phyloP scores from a whole-genome alignment of 1,139 yeast genomes.

The Magnusiomyces sp. region DNA sequence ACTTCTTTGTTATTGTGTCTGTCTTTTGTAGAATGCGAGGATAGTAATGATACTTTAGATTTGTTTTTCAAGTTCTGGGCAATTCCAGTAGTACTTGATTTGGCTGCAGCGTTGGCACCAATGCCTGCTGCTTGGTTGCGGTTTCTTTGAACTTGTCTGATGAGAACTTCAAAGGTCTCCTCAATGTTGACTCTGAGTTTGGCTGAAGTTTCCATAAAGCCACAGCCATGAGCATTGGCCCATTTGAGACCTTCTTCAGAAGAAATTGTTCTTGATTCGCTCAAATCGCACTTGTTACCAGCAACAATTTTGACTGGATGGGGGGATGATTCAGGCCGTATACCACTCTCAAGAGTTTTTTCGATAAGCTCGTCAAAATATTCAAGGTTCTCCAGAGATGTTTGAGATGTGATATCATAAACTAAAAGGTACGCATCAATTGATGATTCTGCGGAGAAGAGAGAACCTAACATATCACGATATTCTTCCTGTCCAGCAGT shows the following conservation, averaged over 20 bases:
- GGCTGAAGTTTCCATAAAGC: constrained; percentile 84
- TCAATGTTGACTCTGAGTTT: constrained; percentile 85
- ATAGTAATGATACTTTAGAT: too few relatives aligned
- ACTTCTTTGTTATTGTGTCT: too few relatives aligned
- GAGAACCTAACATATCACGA: constrained; percentile 45
- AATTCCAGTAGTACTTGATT: too few relatives aligned
- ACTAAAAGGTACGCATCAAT: constrained; percentile 88
- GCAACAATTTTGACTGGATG: constrained; percentile 30
- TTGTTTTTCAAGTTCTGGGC: too few relatives aligned
- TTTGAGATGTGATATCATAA: constrained; percentile 75
- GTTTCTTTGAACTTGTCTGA: constrained; percentile 55
- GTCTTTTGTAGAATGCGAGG: too few relatives aligned
- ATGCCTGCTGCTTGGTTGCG: constrained; percentile 33
- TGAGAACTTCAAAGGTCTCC: constrained; percentile 68
- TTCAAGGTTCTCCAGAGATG: constrained; percentile 72
- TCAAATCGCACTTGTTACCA: constrained; percentile 48
- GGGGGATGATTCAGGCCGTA: constrained; percentile 18
- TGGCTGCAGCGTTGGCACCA: too few relatives aligned
- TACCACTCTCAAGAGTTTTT: constrained; percentile 53
- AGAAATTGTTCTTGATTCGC: constrained; percentile 67
- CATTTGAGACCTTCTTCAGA: constrained; percentile 75
- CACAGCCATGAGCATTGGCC: constrained; percentile 65
- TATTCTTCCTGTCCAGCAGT: constrained; percentile 36
- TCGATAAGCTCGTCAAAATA: constrained; percentile 78
- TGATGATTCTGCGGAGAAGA: constrained; percentile 58